phyloP scores from a whole-genome alignment of 768 basidiomycete genomes.

The Astraeus odoratus region DNA sequence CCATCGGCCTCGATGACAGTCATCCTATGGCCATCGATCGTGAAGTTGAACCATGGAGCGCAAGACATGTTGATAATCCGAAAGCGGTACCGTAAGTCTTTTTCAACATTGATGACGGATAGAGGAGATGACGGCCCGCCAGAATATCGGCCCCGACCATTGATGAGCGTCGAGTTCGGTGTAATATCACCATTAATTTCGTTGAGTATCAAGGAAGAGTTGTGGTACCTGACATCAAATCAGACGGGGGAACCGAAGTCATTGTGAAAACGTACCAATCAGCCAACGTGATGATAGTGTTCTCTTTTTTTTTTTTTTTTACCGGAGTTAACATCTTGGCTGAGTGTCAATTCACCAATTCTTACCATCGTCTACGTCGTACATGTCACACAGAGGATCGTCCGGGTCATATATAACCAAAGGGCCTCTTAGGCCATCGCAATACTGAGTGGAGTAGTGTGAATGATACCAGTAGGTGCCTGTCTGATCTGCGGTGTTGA shows the following conservation, averaged over 20 bases:
- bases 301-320: background rate
- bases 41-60: slow-evolving; percentile 36
- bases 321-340: background rate
- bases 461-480: slow-evolving; percentile 32
- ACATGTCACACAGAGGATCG: slow-evolving; percentile 31
- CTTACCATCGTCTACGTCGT: slow-evolving; percentile 42
- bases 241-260: background rate
- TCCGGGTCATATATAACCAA: slow-evolving; percentile 36
- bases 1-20: slow-evolving; percentile 45
- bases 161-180: slow-evolving; percentile 30
- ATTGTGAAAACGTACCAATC: background rate
- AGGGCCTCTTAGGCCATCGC: slow-evolving; percentile 33
- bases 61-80: slow-evolving; percentile 35
- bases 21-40: slow-evolving; percentile 38
- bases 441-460: slow-evolving; percentile 32
- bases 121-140: slow-evolving; percentile 30
- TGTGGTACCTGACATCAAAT: background rate
- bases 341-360: background rate
- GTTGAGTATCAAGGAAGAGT: background rate
- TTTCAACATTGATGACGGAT: slow-evolving; percentile 29
- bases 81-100: slow-evolving; percentile 31
- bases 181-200: background rate
- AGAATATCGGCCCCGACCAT: slow-evolving; percentile 31
- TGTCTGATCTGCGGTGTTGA: slow-evolving; percentile 16
- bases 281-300: background rate